These are phyloP conservation scores for Leptodermis oblonga DNA, from an alignment of 257 asterid species.

Conservation along the genomic window DNA sequence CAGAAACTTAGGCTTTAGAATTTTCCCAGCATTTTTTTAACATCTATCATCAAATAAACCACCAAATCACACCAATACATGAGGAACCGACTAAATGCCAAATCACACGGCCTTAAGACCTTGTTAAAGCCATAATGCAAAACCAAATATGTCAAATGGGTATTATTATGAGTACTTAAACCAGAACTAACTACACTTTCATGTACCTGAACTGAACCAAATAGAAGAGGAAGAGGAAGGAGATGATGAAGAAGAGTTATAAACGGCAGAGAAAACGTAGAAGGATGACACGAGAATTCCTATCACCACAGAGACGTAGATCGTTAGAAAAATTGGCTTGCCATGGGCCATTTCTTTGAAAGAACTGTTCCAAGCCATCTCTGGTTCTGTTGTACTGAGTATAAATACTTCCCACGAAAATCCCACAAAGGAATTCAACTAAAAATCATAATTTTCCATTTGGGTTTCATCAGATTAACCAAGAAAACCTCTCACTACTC, in stretches of 20 bases:
- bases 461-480: slow-evolving; percentile 10
- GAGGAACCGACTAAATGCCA: background rate
- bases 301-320: slow-evolving; percentile 67
- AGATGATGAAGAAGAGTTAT: slow-evolving; percentile 42
- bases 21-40: background rate
- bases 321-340: slow-evolving; percentile 81
- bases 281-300: slow-evolving; percentile 73
- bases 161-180: background rate
- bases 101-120: background rate
- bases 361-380: slow-evolving; percentile 29
- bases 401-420: background rate
- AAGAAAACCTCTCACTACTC: background rate
- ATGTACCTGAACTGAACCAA: slow-evolving; percentile 34
- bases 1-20: background rate
- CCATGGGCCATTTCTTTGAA: slow-evolving; percentile 69
- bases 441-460: slow-evolving; percentile 7
- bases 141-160: background rate
- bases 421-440: background rate
- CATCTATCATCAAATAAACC: background rate
- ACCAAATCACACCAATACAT: background rate
- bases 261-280: slow-evolving; percentile 84
- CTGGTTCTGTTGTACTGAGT: background rate
- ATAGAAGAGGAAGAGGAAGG: slow-evolving; percentile 39
- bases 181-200: background rate
- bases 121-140: slow-evolving; percentile 1